Conservation (phyloP, 768 basidiomycete genomes). For the Clitopilus passeckerianus region DNA sequence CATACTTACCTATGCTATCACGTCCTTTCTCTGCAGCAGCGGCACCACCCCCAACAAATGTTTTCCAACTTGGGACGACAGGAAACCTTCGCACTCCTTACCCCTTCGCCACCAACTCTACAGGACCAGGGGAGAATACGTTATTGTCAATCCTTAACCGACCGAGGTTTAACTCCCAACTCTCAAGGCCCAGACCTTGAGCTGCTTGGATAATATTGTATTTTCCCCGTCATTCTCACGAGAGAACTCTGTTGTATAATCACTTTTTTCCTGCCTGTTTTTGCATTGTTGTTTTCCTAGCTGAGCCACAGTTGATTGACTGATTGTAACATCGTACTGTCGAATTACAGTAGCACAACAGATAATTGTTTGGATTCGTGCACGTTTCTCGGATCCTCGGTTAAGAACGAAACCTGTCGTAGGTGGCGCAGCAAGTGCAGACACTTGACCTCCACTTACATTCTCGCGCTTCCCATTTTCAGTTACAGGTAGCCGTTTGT, state of each 20-base stretch:
- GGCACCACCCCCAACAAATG: not conserved
- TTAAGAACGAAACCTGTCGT: too few species aligned
- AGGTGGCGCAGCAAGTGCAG: too few species aligned
- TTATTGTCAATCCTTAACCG: conserved; percentile 14
- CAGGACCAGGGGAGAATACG: conserved; percentile 6
- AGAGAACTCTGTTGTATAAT: not conserved
- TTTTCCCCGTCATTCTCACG: not conserved
- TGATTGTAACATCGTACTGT: not conserved
- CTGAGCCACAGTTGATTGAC: not conserved
- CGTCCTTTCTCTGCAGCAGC: not conserved
- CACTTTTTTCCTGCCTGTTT: not conserved
- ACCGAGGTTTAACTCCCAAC: conserved; percentile 6
- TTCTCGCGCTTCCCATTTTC: too few species aligned
- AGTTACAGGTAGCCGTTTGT: too few species aligned
- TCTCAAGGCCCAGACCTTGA: conserved; percentile 2
- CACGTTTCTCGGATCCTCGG: too few species aligned
- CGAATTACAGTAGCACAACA: not conserved
- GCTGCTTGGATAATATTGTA: not conserved
- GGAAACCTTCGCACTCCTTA: not conserved
- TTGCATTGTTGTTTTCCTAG: not conserved
- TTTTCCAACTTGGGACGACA: not conserved
- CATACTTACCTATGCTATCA: not conserved
- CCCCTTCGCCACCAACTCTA: not conserved
- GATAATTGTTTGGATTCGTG: not conserved
- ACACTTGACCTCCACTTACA: too few species aligned